Evolutionary conservation across 2,329 filamentous ascomycete species (phyloP), one percentile per base, ranked within the genome.

Genomic region (Beauveria sp.): DNA sequence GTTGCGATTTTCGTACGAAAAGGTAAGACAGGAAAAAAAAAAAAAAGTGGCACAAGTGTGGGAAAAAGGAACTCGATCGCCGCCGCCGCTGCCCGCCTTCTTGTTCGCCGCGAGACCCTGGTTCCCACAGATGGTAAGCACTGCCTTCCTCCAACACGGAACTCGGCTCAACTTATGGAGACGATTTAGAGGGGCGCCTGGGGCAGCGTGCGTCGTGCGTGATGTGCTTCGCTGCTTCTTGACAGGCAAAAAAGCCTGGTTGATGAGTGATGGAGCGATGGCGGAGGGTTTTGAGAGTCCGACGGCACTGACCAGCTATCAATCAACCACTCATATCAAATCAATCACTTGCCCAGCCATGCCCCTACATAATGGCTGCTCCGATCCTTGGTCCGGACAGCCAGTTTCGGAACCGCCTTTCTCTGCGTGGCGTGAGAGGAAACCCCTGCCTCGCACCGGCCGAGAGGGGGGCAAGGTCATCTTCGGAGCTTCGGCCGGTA

Each of bases 161-260:
- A 58, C 20, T 50, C 55, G 55, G 55, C 55, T 50, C 55, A 20
- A 42, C 10, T n/a, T 58, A 58, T 58, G 55, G 55, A 42, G 45
- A 48, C 40, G 20, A 22, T 38, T 20, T n/a, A 42, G 38, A 26
- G 34, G 52, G 52, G 31, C 28, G 22, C 26, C 28, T 26, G n/a
- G 43, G 20, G n/a, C n/a, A 26, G 43, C 55, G 28, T 31, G 31
- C 31, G 38, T 31, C 28, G 28, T 31, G 43, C 28, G 14, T 57
- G 54, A 57, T 57, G 42, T 48, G 42, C 54, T 48, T 16, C 20
- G 48, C 24, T 53, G 38, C 26, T 24, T 57, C 26, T 48, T 49
- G 54, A 20, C 42, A 26, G 24, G 28, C 26, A 56, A 28, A 55
- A 55, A 4, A 40, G 40, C 40, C 26, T 31, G 14, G 26, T 45